A percentile compares a stretch with the other conserved stretches of the same genome.
Conservation (phyloP, 176 grass and related monocot species). For the maize (Zea mays) region DNA sequence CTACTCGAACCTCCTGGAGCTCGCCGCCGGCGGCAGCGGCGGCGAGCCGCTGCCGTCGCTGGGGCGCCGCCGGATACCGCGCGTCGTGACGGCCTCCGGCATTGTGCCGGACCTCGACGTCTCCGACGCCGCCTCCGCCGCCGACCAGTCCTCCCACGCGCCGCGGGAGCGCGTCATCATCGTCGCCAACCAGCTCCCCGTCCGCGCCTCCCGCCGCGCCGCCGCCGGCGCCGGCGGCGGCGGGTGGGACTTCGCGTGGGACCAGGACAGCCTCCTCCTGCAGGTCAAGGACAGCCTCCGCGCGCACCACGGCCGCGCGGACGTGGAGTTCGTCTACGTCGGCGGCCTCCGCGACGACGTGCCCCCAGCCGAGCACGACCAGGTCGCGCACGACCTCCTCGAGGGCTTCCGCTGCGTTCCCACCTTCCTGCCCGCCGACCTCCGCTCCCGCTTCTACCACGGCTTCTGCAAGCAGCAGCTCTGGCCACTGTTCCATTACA, state of each 20-base stretch:
- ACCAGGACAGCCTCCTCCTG: constrained; percentile 81
- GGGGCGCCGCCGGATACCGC: constrained; percentile 62
- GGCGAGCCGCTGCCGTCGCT: constrained; percentile 43
- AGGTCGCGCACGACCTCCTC: constrained; percentile 60
- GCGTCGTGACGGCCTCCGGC: constrained; percentile 75
- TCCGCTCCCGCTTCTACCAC: constrained; percentile 74
- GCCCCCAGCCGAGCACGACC: constrained; percentile 62
- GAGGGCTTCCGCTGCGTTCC: constrained; percentile 82
- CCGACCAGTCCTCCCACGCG: constrained; percentile 52
- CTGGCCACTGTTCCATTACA: constrained; percentile 99
- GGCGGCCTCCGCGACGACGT: constrained; percentile 77
- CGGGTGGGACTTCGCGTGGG: constrained; percentile 71
- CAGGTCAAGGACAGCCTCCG: constrained; percentile 74
- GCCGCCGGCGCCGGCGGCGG: neutral
- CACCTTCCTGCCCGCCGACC: constrained; percentile 72
- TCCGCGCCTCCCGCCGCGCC: constrained; percentile 42
- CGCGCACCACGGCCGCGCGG: constrained; percentile 45
- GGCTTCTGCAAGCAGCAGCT: constrained; percentile 99
- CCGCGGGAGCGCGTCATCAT: constrained; percentile 77
- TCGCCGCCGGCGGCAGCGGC: constrained; percentile 54
- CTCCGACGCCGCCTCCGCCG: constrained; percentile 48
- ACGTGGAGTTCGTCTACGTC: constrained; percentile 93
- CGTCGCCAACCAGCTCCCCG: constrained; percentile 93
- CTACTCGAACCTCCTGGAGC: constrained; percentile 86
- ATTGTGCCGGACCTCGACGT: constrained; percentile 83